Base-by-base conservation (phyloP, 1,284 basidiomycete species). In the Moniliella sp. region DNA sequence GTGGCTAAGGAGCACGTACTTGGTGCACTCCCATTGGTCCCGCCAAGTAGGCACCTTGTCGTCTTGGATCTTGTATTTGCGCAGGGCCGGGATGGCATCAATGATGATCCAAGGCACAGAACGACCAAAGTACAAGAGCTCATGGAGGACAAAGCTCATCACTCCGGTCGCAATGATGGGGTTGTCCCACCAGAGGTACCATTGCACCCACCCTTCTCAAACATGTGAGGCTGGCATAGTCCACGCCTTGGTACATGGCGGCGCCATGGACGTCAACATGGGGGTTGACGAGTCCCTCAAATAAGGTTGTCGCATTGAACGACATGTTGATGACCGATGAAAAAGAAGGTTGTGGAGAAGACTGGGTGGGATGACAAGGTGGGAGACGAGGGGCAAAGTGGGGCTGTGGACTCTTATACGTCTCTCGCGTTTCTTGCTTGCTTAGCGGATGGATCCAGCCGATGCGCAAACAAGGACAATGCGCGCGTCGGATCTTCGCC, bases 21-120 rank as follows among this genome's bases (percentile, higher is more conserved):
- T 88, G 21, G 83, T 91, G 67, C 84, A 93, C 43, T 82, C 76
- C 83, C 83, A 91, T 62, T 94, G 83, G 59, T 93, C 80, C 37
- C 67, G 65, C 0, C 70, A 46, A 1, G 81, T 75, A 3, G 84
- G 79, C 1, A 80, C 57, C 63, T 93, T 93, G 51, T 59, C 57
- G 17, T 51, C 50, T 39, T 97, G 88, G 3, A 97, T 67, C 65
- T 97, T 97, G 80, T 82, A 94, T 65, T 74, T 71, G 39, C 73
- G 73, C 67, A 94, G 93, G 65, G 80, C 88, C 0, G 84, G 83
- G 32, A 84, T 83, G 2, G 74, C 66, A 63, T 94, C 91, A 61
- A 94, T 77, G 62, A 93, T 78, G 53, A 94, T 77, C 81, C 83
- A 93, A 0, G 88, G 91, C 15, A 97, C 65, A 44, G 76, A 76